Evolutionary conservation across 208 protist genomes (phyloP), one percentile per base, ranked within the genome.

Genomic region (Leishmania braziliensis): DNA sequence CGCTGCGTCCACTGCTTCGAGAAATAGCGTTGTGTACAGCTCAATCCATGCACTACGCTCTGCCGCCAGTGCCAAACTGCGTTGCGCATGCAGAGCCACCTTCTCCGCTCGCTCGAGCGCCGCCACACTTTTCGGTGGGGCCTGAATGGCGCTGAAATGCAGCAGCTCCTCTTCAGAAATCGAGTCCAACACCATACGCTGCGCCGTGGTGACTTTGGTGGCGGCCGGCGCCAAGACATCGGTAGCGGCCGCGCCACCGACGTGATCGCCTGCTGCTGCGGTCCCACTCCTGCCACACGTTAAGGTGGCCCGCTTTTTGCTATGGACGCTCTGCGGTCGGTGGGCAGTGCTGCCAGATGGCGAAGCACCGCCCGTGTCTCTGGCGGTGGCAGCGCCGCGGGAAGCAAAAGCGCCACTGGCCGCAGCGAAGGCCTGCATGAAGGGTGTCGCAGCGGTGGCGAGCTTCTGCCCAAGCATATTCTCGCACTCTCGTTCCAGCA

Each of bases 1-100:
- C 50, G 85, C 88, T 54, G 85, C 84, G 66, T 95, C 88, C 33
- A 95, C 80, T 0, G 80, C 84, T 36, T 83, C 70, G 56, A 78
- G 65, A 68, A 93, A 89, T 6, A 63, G 62, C 6, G 69, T 3
- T 5, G 69, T 78, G 58, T 75, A 73, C 39, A 78, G 50, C 39
- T 23, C 70, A 5, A 69, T 69, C 18, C 53, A 56, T 14, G 51
- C 54, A 43, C 29, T 20, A 20, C 79, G 77, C 29, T 81, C 78
- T 39, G 18, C 73, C 12, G 12, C 46, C 51, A 86, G 65, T 48
- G 82, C 77, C 20, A 26, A 39, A 5, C 81, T 77, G 63, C 75
- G 48, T 58, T 48, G 82, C 1, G 51, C 63, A 29, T 36, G 43
- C 58, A 74, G 51, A 36, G 70, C 76, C 20, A 5, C 53, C 62